Base-by-base conservation (phyloP, 495 filamentous ascomycete species). In the Aspergillus campestris region DNA sequence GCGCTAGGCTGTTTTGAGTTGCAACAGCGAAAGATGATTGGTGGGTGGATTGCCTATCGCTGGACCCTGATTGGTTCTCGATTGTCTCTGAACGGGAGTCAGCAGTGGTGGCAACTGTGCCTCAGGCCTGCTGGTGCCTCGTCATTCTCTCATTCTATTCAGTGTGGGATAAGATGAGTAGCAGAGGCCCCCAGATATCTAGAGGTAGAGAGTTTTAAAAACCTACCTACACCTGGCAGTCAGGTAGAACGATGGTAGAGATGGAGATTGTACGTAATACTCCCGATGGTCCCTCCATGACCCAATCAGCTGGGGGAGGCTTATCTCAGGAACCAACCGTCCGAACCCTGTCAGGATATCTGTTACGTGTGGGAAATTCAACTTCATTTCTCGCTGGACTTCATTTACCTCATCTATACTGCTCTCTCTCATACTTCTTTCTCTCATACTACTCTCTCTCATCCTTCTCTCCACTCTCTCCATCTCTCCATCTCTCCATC, bases 201-300 rank as follows among this genome's bases (percentile, higher is more conserved):
- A n/a, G n/a, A n/a, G n/a, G n/a, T n/a, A n/a, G n/a, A n/a, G n/a
- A n/a, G n/a, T n/a, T n/a, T n/a, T n/a, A n/a, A n/a, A n/a, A n/a
- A n/a, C n/a, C n/a, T n/a, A n/a, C n/a, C n/a, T n/a, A n/a, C n/a
- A n/a, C n/a, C n/a, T n/a, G n/a, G n/a, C n/a, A n/a, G n/a, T n/a
- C n/a, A n/a, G n/a, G n/a, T n/a, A n/a, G n/a, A n/a, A n/a, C n/a
- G n/a, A n/a, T n/a, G n/a, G n/a, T n/a, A n/a, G n/a, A n/a, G n/a
- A n/a, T n/a, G n/a, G n/a, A n/a, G n/a, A n/a, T 24, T 28, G 55
- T 58, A 61, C 58, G 58, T 61, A 61, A 61, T 58, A 48, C 47
- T 42, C 41, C 37, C 30, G 40, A 47, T 14, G 41, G 8, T 30
- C 34, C 39, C 38, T 13, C 44, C 28, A 15, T 34, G 47, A 45